Percentiles rank a stretch among this genome's conserved stretches.
These are phyloP conservation scores for Cercophora sp. DNA, from an alignment of 495 filamentous ascomycete genomes.

Conservation along the genomic window DNA sequence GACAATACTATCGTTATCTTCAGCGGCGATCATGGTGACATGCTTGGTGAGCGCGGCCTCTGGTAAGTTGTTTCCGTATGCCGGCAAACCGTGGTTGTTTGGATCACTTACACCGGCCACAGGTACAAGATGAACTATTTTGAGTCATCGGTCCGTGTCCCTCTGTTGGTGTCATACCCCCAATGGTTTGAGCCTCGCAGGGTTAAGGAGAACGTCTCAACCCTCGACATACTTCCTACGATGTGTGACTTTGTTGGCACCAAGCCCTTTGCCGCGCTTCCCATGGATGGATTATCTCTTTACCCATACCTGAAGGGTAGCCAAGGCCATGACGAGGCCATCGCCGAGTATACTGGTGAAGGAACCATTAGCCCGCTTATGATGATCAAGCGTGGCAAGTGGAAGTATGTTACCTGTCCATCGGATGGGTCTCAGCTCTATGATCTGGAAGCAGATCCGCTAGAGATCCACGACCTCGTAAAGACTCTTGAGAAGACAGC, in stretches of 20 bases:
- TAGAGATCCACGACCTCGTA: slow-evolving; percentile 69
- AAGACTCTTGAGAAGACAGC: slow-evolving; percentile 19
- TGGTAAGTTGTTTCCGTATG: slow-evolving; percentile 46
- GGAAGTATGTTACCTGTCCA: slow-evolving; percentile 80
- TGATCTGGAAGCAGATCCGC: slow-evolving; percentile 67
- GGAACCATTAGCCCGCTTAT: slow-evolving; percentile 81
- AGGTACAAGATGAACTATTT: slow-evolving; percentile 92
- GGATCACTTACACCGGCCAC: not conserved
- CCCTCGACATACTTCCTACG: slow-evolving; percentile 80
- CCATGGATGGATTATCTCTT: slow-evolving; percentile 73
- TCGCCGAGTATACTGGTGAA: slow-evolving; percentile 87
- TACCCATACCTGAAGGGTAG: slow-evolving; percentile 64
- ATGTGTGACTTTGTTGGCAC: slow-evolving; percentile 74
- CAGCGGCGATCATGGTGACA: slow-evolving; percentile 86
- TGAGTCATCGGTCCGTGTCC: slow-evolving; percentile 78
- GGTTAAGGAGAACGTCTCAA: slow-evolving; percentile 74
- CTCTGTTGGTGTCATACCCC: slow-evolving; percentile 72
- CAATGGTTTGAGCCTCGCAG: slow-evolving; percentile 61
- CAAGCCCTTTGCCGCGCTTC: slow-evolving; percentile 56
- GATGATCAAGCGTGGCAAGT: slow-evolving; percentile 80
- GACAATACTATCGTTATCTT: slow-evolving; percentile 84
- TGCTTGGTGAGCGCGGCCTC: slow-evolving; percentile 82
- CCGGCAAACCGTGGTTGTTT: not conserved
- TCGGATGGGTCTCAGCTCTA: slow-evolving; percentile 77
- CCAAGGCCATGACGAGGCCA: slow-evolving; percentile 62